A percentile compares a stretch with the other conserved stretches of the same genome.
These are phyloP conservation scores for Takakia lepidozioides DNA, from an alignment of 225 moss, liverwort and hornwort genomes.

Conservation along the genomic window DNA sequence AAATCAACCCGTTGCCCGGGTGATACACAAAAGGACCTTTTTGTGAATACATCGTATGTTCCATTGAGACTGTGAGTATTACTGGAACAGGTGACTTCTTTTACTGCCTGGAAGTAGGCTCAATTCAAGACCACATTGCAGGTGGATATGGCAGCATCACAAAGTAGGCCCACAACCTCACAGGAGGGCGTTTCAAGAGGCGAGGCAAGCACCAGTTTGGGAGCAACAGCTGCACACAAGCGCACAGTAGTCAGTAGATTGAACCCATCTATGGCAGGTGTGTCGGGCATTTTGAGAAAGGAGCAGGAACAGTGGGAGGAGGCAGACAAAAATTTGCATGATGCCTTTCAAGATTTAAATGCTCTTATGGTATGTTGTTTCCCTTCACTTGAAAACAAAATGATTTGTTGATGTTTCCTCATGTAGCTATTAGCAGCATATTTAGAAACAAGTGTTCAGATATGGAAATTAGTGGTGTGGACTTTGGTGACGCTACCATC, in stretches of 20 bases:
- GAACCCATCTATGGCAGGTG: slow-evolving; percentile 97
- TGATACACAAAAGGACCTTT: no score
- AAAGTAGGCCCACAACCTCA: slow-evolving; percentile 11
- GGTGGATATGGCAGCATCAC: slow-evolving; percentile 24
- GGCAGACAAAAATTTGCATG: slow-evolving; percentile 88
- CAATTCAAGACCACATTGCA: slow-evolving; percentile 12
- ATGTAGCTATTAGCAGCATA: no score
- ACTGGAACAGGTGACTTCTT: no score
- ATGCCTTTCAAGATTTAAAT: slow-evolving; percentile 88
- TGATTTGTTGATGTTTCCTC: no score
- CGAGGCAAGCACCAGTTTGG: slow-evolving; percentile 37
- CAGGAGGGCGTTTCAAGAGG: slow-evolving; percentile 16
- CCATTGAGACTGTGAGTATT: neutral
- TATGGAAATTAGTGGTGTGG: no score
- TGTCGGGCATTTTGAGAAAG: slow-evolving; percentile 87
- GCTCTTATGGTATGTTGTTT: slow-evolving; percentile 70
- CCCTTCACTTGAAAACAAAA: no score
- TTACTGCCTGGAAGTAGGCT: no score
- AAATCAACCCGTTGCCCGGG: no score
- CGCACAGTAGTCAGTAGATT: slow-evolving; percentile 45
- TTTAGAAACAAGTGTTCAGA: no score
- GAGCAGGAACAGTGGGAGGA: slow-evolving; percentile 88
- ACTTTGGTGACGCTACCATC: no score
- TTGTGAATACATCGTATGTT: neutral
- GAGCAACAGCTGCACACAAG: slow-evolving; percentile 12